These are phyloP conservation scores for Chaetomium sp. DNA, from an alignment of 2,329 filamentous ascomycete genomes.

Conservation along the genomic window DNA sequence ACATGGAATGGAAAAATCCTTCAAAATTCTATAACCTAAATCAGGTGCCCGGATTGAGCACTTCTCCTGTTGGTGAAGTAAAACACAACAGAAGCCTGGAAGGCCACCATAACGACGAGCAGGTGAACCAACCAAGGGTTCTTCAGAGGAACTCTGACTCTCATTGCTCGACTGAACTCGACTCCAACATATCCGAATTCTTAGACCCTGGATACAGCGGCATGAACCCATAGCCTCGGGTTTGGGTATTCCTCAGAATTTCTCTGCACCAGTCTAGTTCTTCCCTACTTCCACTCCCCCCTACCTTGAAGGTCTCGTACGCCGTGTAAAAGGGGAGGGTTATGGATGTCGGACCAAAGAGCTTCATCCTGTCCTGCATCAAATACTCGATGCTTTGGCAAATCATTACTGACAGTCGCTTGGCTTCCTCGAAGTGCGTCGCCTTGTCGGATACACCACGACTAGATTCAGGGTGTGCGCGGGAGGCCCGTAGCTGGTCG, in stretches of 20 bases:
- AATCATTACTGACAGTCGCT: constrained; percentile 36
- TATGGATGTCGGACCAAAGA: constrained; percentile 44
- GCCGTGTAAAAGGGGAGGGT: constrained; percentile 38
- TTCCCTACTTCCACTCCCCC: constrained; percentile 6
- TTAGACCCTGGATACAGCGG: constrained; percentile 14
- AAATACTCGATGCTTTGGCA: constrained; percentile 44
- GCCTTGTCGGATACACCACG: not conserved
- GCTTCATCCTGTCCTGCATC: constrained; percentile 44
- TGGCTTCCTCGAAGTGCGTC: constrained; percentile 11
- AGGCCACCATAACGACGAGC: not conserved
- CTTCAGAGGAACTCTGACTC: not conserved
- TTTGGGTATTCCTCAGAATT: constrained; percentile 12
- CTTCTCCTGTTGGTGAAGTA: not conserved
- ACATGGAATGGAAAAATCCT: not conserved
- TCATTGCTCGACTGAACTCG: not conserved
- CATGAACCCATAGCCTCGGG: constrained; percentile 23
- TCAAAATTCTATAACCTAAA: no score
- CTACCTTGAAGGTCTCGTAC: constrained; percentile 23
- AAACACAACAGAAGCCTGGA: not conserved
- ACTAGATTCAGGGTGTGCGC: not conserved
- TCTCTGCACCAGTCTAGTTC: constrained; percentile 26
- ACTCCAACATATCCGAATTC: not conserved
- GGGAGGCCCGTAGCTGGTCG: constrained; percentile 21
- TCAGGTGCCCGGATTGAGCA: no score
- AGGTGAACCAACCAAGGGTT: not conserved